Base-by-base conservation (phyloP, 768 basidiomycete species). In the Boletus subcaerulescens region DNA sequence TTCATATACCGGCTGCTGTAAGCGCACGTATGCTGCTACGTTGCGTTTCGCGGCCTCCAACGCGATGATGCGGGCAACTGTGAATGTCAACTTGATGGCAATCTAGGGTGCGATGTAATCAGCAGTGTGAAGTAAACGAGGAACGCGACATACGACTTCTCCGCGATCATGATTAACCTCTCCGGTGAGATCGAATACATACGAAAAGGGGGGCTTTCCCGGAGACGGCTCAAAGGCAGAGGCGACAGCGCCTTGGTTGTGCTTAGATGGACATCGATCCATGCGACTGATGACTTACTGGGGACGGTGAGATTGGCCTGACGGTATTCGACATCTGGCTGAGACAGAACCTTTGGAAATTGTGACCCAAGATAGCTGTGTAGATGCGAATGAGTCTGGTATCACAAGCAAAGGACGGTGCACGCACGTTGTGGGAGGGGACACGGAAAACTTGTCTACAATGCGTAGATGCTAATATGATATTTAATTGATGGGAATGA, bases 141-240 rank as follows among this genome's bases (percentile, higher is more conserved):
- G 44, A 47, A 31, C 13, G 48, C 15, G 26, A 71, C 81, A 50
- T 67, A 89, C 90, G 77, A 84, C 74, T 69, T 91, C 89, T 31
- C 82, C 80, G 45, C 90, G 81, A 70, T 91, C 89, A 62, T 80
- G 80, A 52, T 81, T 80, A 53, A 89, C 75, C 69, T 93, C 91
- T 41, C 92, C 92, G 3, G 89, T 87, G 60, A 87, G 82, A 74
- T 94, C 92, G 69, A 93, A 93, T 20, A 93, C 87, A 70, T 88
- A 87, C 53, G 85, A 77, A 69, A 86, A 94, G 5, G 85, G 77
- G n/a, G 78, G 70, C 59, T 81, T 74, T 50, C 87, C 89, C 56
- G 81, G 80, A 2, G 85, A 81, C 10, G 89, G 86, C 53, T 89
- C 86, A 60, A 91, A 93, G 32, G 77, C 76, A 18, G 84, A 76